Evolutionary conservation across 306 rosid genomes (phyloP), one percentile per base, ranked within the genome.

Genomic region (Coriaria nepalensis): DNA sequence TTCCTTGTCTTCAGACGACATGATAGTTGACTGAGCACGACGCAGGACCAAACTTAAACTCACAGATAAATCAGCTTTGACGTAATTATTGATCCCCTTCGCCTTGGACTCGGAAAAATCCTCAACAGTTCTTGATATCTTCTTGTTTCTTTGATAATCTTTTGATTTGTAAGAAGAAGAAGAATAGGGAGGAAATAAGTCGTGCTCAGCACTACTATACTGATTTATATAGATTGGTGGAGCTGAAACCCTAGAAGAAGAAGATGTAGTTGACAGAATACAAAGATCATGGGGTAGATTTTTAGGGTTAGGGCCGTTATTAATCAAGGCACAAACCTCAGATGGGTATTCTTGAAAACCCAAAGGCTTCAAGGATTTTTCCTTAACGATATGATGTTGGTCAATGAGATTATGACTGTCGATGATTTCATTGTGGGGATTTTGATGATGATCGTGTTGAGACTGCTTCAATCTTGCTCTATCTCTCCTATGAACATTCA

Each of bases 401-500:
- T 43, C 58, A 48, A 35, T 50, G 55, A 53, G 48, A 36, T 57
- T 67, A 49, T 66, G 58, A 50, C 38, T 45, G 52, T 35, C 32
- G 10, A 6, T 40, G 40, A 46, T 53, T 47, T 65, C 70, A 53
- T 47, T 52, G 44, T 43, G 50, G 33, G 77, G 67, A 59, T 59
- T 66, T 45, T 34, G 44, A 43, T 13, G 53, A 11, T 52, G 68
- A 20, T 66, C 66, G 15, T 66, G 64, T 12, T 73, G 71, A 42
- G 83, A 74, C 57, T 88, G 86, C 55, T 77, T 84, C 29, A 84
- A 67, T 52, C 86, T 76, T 8, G 97, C 95, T 52, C 86, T 86
- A 57, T 88, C 97, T 11, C 93, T 80, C 55, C 95, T 73, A 60
- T 88, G 97, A 42, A 88, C 95, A 62, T 88, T 88, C 97, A 88